Percentiles rank a stretch among this genome's conserved stretches.
phyloP scores from a whole-genome alignment of 768 basidiomycete species.

The Hemileccinum impolitum region DNA sequence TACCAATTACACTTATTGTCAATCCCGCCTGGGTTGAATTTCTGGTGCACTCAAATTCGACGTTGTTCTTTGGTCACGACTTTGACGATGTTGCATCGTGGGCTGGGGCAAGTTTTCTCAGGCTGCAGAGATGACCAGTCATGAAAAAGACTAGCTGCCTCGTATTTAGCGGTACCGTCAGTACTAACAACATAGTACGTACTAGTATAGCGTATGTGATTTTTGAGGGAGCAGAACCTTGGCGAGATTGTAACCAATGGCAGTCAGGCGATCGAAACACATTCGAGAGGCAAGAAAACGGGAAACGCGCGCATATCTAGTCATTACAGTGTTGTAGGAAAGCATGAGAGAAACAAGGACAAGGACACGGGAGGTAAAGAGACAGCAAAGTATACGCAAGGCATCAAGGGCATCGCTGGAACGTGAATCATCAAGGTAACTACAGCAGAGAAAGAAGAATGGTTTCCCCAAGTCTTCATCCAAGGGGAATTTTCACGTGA shows the following conservation, averaged over 20 bases:
- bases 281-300: conserved; percentile 34
- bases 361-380: conserved; percentile 8
- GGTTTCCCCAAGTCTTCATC: conserved; percentile 11
- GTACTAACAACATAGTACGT: conserved; percentile 6
- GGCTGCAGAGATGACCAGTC: neutral
- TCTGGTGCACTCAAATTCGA: conserved; percentile 8
- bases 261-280: conserved; percentile 29
- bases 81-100: conserved; percentile 3
- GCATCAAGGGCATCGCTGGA: conserved; percentile 26
- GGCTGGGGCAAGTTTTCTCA: neutral
- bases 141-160: conserved; percentile 7
- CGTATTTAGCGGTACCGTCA: conserved; percentile 12
- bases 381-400: conserved; percentile 13
- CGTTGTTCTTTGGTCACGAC: conserved; percentile 3
- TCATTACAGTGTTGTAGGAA: conserved; percentile 52
- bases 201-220: conserved; percentile 20
- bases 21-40: neutral
- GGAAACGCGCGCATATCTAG: conserved; percentile 61
- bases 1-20: neutral
- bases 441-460: conserved; percentile 11
- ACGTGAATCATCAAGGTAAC: conserved; percentile 23
- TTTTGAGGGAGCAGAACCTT: conserved; percentile 16
- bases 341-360: conserved; percentile 11
- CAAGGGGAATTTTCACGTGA: conserved; percentile 21
- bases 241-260: conserved; percentile 32